Percentiles rank a stretch among this genome's conserved stretches.
Conservation (phyloP, 2,329 filamentous ascomycete genomes). For the Berkeleyomyces basicola region DNA sequence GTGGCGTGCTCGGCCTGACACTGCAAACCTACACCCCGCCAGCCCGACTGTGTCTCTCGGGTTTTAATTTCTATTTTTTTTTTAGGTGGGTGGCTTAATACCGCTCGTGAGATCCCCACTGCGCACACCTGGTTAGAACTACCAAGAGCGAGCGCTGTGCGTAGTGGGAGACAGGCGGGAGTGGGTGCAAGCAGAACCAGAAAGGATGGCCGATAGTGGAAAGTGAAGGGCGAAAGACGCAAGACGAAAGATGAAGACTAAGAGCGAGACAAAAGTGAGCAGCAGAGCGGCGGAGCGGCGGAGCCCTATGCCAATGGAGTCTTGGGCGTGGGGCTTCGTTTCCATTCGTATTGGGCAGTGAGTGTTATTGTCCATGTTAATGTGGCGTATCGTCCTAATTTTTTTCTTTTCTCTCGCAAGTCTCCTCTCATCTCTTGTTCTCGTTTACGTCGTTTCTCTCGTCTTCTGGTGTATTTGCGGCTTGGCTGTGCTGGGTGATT, state of each 20-base stretch:
- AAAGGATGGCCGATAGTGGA: not conserved
- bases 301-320: not conserved
- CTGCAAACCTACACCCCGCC: too few relatives aligned
- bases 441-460: not conserved
- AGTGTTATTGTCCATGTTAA: not conserved
- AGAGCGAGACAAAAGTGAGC: not conserved
- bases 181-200: too few relatives aligned
- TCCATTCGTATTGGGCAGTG: not conserved
- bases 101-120: too few relatives aligned
- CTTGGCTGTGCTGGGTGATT: not conserved
- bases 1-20: too few relatives aligned
- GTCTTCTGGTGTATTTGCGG: not conserved
- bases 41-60: too few relatives aligned
- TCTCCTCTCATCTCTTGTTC: not conserved
- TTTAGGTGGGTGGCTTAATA: too few relatives aligned
- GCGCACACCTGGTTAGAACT: too few relatives aligned
- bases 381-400: not conserved
- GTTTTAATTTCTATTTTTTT: too few relatives aligned
- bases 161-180: too few relatives aligned
- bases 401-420: not conserved
- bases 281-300: not conserved
- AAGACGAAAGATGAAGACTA: not conserved
- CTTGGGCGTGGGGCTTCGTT: constrained; percentile 1
- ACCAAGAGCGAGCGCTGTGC: too few relatives aligned
- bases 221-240: not conserved